Evolutionary conservation across 495 filamentous ascomycete species (phyloP), one percentile per base, ranked within the genome.

Genomic region (Articulospora tetracladia): DNA sequence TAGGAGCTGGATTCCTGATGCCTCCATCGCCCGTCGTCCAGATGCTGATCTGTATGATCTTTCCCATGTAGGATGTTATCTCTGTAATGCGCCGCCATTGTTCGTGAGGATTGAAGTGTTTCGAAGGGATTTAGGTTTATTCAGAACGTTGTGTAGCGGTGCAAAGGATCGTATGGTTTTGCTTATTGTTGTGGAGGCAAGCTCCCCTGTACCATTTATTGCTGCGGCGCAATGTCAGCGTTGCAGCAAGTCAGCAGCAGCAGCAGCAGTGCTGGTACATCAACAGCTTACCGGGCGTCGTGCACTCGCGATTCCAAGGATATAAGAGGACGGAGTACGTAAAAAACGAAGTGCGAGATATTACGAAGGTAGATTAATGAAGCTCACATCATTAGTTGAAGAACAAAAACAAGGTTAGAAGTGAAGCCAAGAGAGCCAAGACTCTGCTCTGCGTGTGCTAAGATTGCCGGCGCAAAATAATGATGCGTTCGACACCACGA

Each of bases 1-100:
- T 70, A 83, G 26, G 77, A 72, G 3, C 73, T 68, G 2, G 79
- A 81, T 60, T 83, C 80, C 58, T 78, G 73, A 55, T 83, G 80
- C 22, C 78, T 72, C 80, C 80, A 83, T 62, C 66, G 69, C 53
- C 61, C 75, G 19, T 68, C 48, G 1, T 78, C 81, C n/a, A 77
- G 74, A 49, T 83, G 72, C 11, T 76, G 76, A 60, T 80, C 81
- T 25, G 51, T 15, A 50, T 68, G 62, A n/a, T 62, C 70, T 39
- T 65, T 63, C 0, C 71, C 64, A 27, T 65, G 55, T 23, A 68
- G 63, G 55, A 63, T 55, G 51, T 65, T 54, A 60, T 74, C 70
- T 60, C 54, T 44, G 10, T 57, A 41, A 55, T 65, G 62, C 28
- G 54, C 26, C 34, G 60, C 60, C 71, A 71, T 71, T 60, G 54